Evolutionary conservation across 495 filamentous ascomycete genomes (phyloP).

Genomic region (Neurospora sp.): DNA sequence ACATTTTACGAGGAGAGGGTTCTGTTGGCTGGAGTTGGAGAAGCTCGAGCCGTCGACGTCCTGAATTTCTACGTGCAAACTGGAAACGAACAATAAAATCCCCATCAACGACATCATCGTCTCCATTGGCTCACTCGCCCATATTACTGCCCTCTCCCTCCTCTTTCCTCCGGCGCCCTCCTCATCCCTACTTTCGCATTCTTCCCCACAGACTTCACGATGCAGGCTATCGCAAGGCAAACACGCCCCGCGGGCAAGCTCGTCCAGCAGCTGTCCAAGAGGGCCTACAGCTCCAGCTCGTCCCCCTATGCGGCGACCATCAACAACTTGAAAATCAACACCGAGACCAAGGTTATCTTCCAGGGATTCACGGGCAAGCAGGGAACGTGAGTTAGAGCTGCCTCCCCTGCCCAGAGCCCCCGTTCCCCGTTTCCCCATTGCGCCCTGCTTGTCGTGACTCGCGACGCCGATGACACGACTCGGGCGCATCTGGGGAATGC

Average conservation of each 20-base stretch:
- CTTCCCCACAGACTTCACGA: constrained; percentile 11
- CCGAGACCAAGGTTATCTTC: constrained; percentile 86
- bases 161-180: not conserved
- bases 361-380: constrained; percentile 98
- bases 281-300: constrained; percentile 57
- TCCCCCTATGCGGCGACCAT: constrained; percentile 72
- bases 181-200: not conserved
- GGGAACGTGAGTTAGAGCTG: constrained; percentile 69
- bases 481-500: not conserved
- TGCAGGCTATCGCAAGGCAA: constrained; percentile 40
- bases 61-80: not conserved
- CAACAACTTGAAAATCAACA: constrained; percentile 84
- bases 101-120: not conserved
- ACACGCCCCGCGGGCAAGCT: constrained; percentile 34
- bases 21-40: not conserved
- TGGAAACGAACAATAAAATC: not conserved
- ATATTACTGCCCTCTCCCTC: not conserved
- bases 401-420: not conserved
- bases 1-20: not conserved
- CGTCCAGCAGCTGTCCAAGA: constrained; percentile 41
- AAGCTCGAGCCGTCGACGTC: not conserved
- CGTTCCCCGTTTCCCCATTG: constrained; percentile 1
- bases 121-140: not conserved
- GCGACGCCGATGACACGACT: constrained; percentile 3
- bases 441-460: constrained; percentile 8